Percentiles rank a stretch among this genome's conserved stretches.
Conservation (phyloP, 2,329 filamentous ascomycete species). For the Parasarocladium wereldwijsianum region DNA sequence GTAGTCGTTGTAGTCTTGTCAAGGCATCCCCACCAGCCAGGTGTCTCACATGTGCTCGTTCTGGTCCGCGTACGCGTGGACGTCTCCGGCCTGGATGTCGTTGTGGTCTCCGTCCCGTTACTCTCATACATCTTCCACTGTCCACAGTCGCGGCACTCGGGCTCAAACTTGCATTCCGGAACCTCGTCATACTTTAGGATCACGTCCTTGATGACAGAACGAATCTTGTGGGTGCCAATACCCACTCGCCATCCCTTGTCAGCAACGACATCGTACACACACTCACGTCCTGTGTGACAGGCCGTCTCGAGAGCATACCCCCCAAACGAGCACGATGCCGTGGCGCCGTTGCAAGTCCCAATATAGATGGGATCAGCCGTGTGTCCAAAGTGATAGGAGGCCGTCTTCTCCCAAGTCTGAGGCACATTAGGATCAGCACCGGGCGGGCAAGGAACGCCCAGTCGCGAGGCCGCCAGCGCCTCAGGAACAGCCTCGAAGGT, state of each 20-base stretch:
- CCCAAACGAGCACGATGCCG: conserved; percentile 75
- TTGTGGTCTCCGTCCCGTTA: conserved; percentile 68
- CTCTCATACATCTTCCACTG: conserved; percentile 93
- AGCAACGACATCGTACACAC: conserved; percentile 80
- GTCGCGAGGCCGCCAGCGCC: conserved; percentile 67
- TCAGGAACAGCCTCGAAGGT: conserved; percentile 92
- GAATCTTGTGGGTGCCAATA: conserved; percentile 82
- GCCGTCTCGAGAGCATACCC: conserved; percentile 87
- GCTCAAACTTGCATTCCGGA: conserved; percentile 59
- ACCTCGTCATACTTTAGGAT: conserved; percentile 71
- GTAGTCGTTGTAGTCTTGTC: conserved; percentile 39
- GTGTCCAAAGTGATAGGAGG: conserved; percentile 82
- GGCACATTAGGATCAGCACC: conserved; percentile 57
- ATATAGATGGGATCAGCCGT: conserved; percentile 93
- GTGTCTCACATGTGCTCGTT: conserved; percentile 82
- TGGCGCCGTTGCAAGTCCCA: conserved; percentile 82
- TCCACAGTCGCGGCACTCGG: conserved; percentile 76
- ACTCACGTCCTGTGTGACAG: conserved; percentile 83
- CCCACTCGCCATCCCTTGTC: conserved; percentile 89
- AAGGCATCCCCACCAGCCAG: conserved; percentile 79
- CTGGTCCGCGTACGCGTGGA: conserved; percentile 54
- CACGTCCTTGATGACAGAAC: conserved; percentile 75
- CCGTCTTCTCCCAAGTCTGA: conserved; percentile 58
- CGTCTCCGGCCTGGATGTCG: conserved; percentile 33
- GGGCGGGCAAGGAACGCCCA: conserved; percentile 77